phyloP scores from a whole-genome alignment of 345 rosid genomes.

The Microthlaspi erraticum region DNA sequence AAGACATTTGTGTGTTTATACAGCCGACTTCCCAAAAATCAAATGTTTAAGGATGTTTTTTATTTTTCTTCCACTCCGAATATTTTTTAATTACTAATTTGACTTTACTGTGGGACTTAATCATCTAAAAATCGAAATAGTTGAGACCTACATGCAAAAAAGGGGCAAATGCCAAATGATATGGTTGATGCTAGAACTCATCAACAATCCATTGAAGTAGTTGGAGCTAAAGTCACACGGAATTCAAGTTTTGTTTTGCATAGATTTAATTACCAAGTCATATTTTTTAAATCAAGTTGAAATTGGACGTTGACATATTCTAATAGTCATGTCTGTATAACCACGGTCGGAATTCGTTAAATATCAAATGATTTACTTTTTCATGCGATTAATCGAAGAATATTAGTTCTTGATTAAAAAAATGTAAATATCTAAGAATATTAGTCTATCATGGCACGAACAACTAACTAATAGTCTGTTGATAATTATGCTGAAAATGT shows the following conservation, averaged over 20 bases:
- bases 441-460: constrained; percentile 18
- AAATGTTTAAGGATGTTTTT: constrained; percentile 39
- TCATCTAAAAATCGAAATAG: constrained; percentile 9
- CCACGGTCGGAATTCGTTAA: not conserved
- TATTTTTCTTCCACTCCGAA: not conserved
- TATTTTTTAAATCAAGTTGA: not conserved
- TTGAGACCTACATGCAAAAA: constrained; percentile 30
- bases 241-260: constrained; percentile 15
- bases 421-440: not conserved
- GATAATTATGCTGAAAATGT: constrained; percentile 21
- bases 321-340: not conserved
- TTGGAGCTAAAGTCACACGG: constrained; percentile 20
- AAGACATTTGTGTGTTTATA: constrained; percentile 44
- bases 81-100: constrained; percentile 5
- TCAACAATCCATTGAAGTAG: constrained; percentile 24
- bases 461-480: constrained; percentile 1
- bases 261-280: not conserved
- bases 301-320: not conserved
- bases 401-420: not conserved
- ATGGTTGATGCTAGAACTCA: constrained; percentile 25
- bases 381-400: constrained; percentile 13
- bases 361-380: not conserved
- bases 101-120: not conserved
- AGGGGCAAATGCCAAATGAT: not conserved
- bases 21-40: constrained; percentile 28